Evolutionary conservation across 768 basidiomycete species (phyloP).

Genomic region (Dendrothele bispora): DNA sequence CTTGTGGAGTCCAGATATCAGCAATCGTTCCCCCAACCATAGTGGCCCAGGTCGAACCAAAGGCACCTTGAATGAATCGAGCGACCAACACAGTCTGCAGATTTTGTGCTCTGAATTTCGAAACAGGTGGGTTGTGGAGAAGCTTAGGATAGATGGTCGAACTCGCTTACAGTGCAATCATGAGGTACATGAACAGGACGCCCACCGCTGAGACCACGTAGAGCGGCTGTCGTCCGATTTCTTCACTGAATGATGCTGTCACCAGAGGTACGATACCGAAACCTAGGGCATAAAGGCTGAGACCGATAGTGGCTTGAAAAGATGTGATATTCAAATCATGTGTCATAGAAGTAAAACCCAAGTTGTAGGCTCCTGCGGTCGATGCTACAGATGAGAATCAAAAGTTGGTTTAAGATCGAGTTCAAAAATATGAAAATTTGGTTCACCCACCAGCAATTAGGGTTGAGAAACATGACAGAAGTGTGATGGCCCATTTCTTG

Average conservation of each 20-base stretch:
- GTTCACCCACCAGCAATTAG: constrained; percentile 41
- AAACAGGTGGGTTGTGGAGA: no score
- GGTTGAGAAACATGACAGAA: constrained; percentile 48
- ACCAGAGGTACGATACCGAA: constrained; percentile 65
- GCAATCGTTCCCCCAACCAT: constrained; percentile 78
- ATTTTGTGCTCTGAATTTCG: constrained; percentile 42
- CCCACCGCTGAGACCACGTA: constrained; percentile 52
- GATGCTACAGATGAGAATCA: no score
- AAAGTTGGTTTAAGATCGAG: no score
- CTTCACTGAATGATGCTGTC: constrained; percentile 71
- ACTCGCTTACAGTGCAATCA: constrained; percentile 39
- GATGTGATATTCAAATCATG: constrained; percentile 44
- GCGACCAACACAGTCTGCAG: constrained; percentile 65
- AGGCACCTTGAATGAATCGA: constrained; percentile 63
- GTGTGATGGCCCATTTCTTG: constrained; percentile 47
- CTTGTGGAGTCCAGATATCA: constrained; percentile 64
- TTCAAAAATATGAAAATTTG: no score
- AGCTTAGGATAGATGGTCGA: no score
- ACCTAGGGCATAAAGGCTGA: constrained; percentile 56
- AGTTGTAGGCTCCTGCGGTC: constrained; percentile 49
- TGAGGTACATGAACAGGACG: constrained; percentile 52
- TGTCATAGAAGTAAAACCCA: constrained; percentile 60
- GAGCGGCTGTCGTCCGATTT: constrained; percentile 64
- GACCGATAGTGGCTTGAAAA: constrained; percentile 46
- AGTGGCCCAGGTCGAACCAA: constrained; percentile 68